Evolutionary conservation across 331 rosid genomes (phyloP).

Genomic region (Quercus phellos): DNA sequence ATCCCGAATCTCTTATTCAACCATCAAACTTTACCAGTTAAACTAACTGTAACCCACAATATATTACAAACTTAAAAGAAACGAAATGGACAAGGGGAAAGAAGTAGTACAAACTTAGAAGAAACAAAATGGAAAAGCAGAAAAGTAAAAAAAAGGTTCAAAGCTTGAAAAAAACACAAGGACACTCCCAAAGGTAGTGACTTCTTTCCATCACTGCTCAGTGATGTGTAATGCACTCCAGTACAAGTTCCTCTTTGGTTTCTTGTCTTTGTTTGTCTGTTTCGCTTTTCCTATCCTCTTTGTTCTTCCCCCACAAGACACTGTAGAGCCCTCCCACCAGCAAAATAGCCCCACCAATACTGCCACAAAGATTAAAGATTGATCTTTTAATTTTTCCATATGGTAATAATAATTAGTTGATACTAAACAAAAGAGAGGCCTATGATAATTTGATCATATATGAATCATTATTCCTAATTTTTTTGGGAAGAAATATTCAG

Average conservation of each 20-base stretch:
- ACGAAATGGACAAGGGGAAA: neutral
- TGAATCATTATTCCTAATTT: no score
- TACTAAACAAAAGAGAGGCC: neutral
- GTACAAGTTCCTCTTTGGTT: slow-evolving; percentile 34
- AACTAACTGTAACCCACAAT: no score
- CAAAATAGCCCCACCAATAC: slow-evolving; percentile 52
- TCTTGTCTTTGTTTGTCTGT: slow-evolving; percentile 18
- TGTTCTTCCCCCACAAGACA: slow-evolving; percentile 68
- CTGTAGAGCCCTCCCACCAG: slow-evolving; percentile 58
- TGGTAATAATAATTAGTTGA: neutral
- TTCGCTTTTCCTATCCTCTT: slow-evolving; percentile 27
- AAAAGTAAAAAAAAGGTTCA: neutral
- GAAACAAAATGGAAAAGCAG: neutral
- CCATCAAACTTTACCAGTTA: accelerated
- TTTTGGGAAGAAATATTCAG: neutral
- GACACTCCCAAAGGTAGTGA: no score
- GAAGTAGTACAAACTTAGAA: neutral
- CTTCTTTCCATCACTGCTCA: slow-evolving; percentile 17
- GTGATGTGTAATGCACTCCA: slow-evolving; percentile 44
- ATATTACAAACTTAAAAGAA: neutral
- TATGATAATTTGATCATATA: no score
- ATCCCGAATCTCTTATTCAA: no score
- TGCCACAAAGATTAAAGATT: slow-evolving; percentile 11
- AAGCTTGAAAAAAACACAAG: neutral
- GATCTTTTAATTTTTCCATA: neutral